phyloP scores from a whole-genome alignment of 345 rosid species.

The Bruguiera gymnorhiza region DNA sequence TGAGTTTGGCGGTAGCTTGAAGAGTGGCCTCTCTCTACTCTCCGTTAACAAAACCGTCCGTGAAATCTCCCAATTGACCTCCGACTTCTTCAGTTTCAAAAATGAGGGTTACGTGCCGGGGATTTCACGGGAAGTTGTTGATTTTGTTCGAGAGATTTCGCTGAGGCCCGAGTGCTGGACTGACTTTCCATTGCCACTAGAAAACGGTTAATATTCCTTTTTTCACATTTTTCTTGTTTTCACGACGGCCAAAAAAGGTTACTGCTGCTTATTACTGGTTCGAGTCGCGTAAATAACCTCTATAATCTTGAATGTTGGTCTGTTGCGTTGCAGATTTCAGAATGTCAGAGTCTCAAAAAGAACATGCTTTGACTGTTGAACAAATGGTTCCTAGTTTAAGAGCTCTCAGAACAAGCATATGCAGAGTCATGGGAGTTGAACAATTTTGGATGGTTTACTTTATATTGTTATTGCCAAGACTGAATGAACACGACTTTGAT shows the following conservation, averaged over 20 bases:
- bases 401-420: slow-evolving; percentile 45
- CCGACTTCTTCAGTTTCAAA: slow-evolving; percentile 29
- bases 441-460: slow-evolving; percentile 76
- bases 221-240: slow-evolving; percentile 34
- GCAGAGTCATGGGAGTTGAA: slow-evolving; percentile 34
- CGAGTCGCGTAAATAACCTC: too few species aligned
- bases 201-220: slow-evolving; percentile 33
- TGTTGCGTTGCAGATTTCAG: slow-evolving; percentile 48
- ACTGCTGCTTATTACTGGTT: too few species aligned
- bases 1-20: slow-evolving; percentile 64
- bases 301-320: background rate
- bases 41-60: slow-evolving; percentile 29
- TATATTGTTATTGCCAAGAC: slow-evolving; percentile 62
- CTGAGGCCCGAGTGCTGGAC: slow-evolving; percentile 58
- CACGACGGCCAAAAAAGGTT: too few species aligned
- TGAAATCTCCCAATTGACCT: slow-evolving; percentile 31
- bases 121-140: slow-evolving; percentile 49
- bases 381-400: slow-evolving; percentile 48
- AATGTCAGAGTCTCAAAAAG: slow-evolving; percentile 53
- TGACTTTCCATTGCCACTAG: slow-evolving; percentile 53
- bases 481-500: slow-evolving; percentile 53
- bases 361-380: slow-evolving; percentile 54
- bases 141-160: slow-evolving; percentile 51
- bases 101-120: slow-evolving; percentile 41
- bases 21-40: slow-evolving; percentile 42